These are phyloP conservation scores for Filosporella fistucella DNA, from an alignment of 495 filamentous ascomycete species.

Conservation along the genomic window DNA sequence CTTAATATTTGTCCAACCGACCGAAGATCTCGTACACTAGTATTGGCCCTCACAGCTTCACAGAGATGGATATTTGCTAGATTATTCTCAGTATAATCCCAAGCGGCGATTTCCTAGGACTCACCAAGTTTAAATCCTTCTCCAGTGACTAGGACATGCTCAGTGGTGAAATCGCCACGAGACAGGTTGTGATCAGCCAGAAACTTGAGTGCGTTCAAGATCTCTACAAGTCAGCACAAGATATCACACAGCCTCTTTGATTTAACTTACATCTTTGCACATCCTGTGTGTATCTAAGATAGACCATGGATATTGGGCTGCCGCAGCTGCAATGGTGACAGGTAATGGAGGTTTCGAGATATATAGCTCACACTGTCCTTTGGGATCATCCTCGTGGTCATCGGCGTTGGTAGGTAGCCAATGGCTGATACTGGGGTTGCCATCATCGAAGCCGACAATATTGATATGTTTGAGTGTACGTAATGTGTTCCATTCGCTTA, in stretches of 20 bases:
- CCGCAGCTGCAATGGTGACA: slow-evolving; percentile 10
- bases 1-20: slow-evolving; percentile 9
- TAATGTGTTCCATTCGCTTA: slow-evolving; percentile 16
- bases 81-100: slow-evolving; percentile 2
- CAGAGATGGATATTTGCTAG: slow-evolving; percentile 17
- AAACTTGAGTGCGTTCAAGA: slow-evolving; percentile 8
- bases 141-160: slow-evolving; percentile 13
- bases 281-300: slow-evolving; percentile 14
- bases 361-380: slow-evolving; percentile 12
- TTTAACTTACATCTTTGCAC: no score
- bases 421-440: slow-evolving; percentile 8
- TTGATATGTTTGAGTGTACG: slow-evolving; percentile 11
- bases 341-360: slow-evolving; percentile 11
- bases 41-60: slow-evolving; percentile 2
- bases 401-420: slow-evolving; percentile 10
- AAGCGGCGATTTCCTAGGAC: background rate
- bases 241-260: background rate
- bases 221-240: slow-evolving; percentile 8
- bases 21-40: slow-evolving; percentile 9
- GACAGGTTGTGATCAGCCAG: slow-evolving; percentile 11
- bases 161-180: slow-evolving; percentile 10
- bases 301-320: slow-evolving; percentile 18
- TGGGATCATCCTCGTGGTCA: slow-evolving; percentile 1
- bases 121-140: slow-evolving; percentile 20
- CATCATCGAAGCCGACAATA: slow-evolving; percentile 15